These are phyloP conservation scores for Saccharata proteae DNA, from an alignment of 2,329 filamentous ascomycete genomes.

Conservation along the genomic window DNA sequence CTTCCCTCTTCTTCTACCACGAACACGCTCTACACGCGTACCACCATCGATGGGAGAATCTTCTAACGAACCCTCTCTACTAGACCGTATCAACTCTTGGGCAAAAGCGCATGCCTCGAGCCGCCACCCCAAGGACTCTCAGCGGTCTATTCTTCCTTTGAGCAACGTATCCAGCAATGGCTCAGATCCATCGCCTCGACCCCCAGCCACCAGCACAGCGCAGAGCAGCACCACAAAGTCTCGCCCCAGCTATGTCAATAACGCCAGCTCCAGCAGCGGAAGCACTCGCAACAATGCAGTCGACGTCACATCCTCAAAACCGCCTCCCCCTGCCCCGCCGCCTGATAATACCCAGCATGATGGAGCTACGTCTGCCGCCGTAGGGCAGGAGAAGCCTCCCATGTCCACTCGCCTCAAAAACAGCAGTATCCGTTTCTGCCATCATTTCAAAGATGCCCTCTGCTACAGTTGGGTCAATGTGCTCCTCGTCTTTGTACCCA, in stretches of 20 bases:
- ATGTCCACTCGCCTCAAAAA: conserved; percentile 39
- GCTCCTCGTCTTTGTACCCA: conserved; percentile 64
- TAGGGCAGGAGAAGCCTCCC: conserved; percentile 27
- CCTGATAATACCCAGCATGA: conserved; percentile 35
- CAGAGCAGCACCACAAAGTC: conserved; percentile 12
- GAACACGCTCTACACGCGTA: conserved; percentile 7
- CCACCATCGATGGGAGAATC: conserved; percentile 42
- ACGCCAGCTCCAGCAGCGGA: conserved; percentile 12
- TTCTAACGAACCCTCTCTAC: conserved; percentile 38
- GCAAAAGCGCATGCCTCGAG: conserved; percentile 33
- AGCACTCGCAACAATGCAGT: conserved; percentile 18
- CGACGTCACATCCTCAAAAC: conserved; percentile 15
- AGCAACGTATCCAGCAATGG: conserved; percentile 15
- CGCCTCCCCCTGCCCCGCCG: conserved; percentile 25
- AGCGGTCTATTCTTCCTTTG: conserved; percentile 15
- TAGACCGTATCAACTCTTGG: conserved; percentile 40
- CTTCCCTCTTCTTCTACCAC: conserved; percentile 7
- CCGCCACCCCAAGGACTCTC: conserved; percentile 16
- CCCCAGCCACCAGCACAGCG: conserved; percentile 3
- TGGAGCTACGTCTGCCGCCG: conserved; percentile 42
- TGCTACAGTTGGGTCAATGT: conserved; percentile 69
- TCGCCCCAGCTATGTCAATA: conserved; percentile 11
- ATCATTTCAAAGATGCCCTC: conserved; percentile 45
- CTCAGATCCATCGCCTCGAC: conserved; percentile 15
- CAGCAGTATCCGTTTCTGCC: conserved; percentile 40